These are phyloP conservation scores for Lathyrus sativus DNA, from an alignment of 306 rosid species.

Conservation along the genomic window DNA sequence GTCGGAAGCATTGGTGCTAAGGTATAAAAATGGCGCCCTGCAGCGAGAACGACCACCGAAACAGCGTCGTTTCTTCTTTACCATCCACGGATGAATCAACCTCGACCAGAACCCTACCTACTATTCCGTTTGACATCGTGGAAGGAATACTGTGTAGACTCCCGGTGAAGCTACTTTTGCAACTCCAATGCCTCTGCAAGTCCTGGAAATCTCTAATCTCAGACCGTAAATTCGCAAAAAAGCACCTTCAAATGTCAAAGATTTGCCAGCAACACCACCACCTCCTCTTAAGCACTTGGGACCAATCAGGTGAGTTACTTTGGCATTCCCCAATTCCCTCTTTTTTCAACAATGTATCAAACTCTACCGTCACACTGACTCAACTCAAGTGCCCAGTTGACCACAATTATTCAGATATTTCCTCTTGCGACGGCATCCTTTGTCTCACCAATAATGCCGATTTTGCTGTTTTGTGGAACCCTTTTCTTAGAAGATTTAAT, in stretches of 20 bases:
- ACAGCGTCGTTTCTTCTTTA: too few relatives aligned
- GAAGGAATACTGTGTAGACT: neutral
- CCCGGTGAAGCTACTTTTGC: conserved; percentile 25
- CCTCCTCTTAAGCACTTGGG: neutral
- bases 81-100: too few relatives aligned
- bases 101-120: neutral
- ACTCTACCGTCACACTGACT: neutral
- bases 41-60: too few relatives aligned
- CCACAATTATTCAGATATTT: neutral
- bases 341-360: neutral
- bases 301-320: neutral
- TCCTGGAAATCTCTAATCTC: conserved; percentile 46
- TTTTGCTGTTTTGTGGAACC: conserved; percentile 38
- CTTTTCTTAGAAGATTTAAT: conserved; percentile 14
- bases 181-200: conserved; percentile 37
- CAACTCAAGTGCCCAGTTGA: neutral
- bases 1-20: too few relatives aligned
- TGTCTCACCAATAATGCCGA: conserved; percentile 21
- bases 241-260: conserved; percentile 30
- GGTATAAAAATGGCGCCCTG: too few relatives aligned
- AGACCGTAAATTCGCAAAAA: conserved; percentile 35
- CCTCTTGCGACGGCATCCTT: conserved; percentile 42
- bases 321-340: neutral
- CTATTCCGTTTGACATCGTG: neutral
- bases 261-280: neutral